These are phyloP conservation scores for Talaromyces nanjingensis DNA, from an alignment of 495 filamentous ascomycete genomes.

Conservation along the genomic window DNA sequence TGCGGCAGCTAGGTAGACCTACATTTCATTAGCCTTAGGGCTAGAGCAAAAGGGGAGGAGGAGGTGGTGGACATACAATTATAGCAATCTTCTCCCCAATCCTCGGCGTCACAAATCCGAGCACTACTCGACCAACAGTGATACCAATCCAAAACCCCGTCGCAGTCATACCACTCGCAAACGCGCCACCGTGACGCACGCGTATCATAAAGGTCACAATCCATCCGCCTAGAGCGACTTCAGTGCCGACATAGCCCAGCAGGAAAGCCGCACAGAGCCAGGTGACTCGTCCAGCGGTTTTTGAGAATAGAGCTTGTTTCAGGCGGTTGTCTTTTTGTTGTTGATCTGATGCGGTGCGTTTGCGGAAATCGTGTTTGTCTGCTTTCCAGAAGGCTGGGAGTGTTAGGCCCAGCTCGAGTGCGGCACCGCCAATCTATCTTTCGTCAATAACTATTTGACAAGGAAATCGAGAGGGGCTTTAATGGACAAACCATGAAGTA, in stretches of 20 bases:
- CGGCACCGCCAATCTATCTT: slow-evolving; percentile 52
- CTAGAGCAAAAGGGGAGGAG: too few relatives aligned
- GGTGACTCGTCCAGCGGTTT: slow-evolving; percentile 45
- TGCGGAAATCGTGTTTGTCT: slow-evolving; percentile 55
- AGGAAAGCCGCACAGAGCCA: slow-evolving; percentile 76
- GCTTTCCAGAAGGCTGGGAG: slow-evolving; percentile 60
- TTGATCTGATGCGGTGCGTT: slow-evolving; percentile 24
- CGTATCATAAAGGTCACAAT: slow-evolving; percentile 60
- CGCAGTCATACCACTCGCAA: slow-evolving; percentile 54
- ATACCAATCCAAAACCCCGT: slow-evolving; percentile 64
- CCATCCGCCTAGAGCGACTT: slow-evolving; percentile 75
- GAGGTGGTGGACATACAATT: slow-evolving; percentile 22
- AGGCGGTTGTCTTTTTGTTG: slow-evolving; percentile 40
- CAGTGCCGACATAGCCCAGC: slow-evolving; percentile 74
- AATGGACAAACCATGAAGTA: slow-evolving; percentile 51
- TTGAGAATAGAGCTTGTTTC: slow-evolving; percentile 47
- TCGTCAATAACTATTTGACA: too few relatives aligned
- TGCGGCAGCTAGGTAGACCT: slow-evolving; percentile 45
- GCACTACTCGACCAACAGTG: slow-evolving; percentile 50
- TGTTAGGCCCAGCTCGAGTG: slow-evolving; percentile 49
- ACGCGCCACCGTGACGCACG: slow-evolving; percentile 46
- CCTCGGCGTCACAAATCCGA: slow-evolving; percentile 57
- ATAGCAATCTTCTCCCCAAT: slow-evolving; percentile 56
- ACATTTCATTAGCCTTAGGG: background rate
- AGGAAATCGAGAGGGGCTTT: too few relatives aligned